These are phyloP conservation scores for Aphanomyces stellatus DNA, from an alignment of 352 stramenopile genomes.

Conservation along the genomic window DNA sequence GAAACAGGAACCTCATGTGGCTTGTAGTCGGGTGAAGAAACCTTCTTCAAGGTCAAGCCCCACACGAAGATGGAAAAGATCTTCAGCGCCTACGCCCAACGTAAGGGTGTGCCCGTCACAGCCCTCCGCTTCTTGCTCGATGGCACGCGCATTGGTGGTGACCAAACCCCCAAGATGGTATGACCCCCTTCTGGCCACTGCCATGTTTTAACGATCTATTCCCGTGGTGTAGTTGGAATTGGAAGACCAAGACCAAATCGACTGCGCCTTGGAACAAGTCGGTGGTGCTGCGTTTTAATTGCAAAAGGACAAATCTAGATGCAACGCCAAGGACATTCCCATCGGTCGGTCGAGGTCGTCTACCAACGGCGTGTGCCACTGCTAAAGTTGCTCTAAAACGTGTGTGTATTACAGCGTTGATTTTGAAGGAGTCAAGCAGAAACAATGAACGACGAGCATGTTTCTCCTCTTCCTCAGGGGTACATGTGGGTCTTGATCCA, in stretches of 20 bases:
- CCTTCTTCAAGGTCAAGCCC: slow-evolving; percentile 99
- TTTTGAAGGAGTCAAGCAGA: no score
- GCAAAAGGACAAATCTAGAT: not conserved
- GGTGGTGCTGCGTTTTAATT: slow-evolving; percentile 37
- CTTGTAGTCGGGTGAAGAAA: slow-evolving; percentile 87
- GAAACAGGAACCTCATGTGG: not conserved
- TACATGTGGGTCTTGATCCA: slow-evolving; percentile 30
- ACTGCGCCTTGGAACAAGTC: slow-evolving; percentile 91
- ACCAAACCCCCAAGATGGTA: slow-evolving; percentile 92
- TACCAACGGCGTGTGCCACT: no score
- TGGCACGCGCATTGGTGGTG: slow-evolving; percentile 90
- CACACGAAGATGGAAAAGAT: slow-evolving; percentile 99
- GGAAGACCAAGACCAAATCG: slow-evolving; percentile 97
- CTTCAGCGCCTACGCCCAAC: slow-evolving; percentile 93
- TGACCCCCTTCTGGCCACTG: no score
- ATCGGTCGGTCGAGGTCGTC: no score
- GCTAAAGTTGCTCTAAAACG: slow-evolving; percentile 1
- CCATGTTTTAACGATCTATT: no score
- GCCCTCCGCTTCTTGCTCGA: slow-evolving; percentile 95
- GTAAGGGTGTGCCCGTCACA: slow-evolving; percentile 86
- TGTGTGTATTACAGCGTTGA: slow-evolving; percentile 1
- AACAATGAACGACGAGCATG: no score
- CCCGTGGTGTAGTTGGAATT: slow-evolving; percentile 87
- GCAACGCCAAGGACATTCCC: no score
- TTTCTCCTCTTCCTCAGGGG: no score